Conservation (phyloP, 1,284 basidiomycete species). For the Kwoniella shivajii region DNA sequence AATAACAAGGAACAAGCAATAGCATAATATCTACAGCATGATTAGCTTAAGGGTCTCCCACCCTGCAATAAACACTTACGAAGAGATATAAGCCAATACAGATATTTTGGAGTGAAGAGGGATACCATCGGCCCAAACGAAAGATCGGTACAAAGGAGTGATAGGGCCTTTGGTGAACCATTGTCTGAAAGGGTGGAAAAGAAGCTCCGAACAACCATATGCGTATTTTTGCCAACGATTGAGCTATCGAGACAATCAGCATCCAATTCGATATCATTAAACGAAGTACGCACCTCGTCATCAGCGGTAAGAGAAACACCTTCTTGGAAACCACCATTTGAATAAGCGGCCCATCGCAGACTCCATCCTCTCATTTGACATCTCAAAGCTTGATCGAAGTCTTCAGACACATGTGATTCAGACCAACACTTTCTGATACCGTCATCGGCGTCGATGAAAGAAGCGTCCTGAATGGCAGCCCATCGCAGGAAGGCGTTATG, state of each 20-base stretch:
- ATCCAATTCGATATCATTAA: too few relatives aligned
- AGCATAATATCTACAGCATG: constrained; percentile 35
- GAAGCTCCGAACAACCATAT: constrained; percentile 70
- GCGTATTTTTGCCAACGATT: constrained; percentile 87
- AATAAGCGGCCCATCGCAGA: constrained; percentile 82
- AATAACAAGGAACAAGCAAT: constrained; percentile 42
- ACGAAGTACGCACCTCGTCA: too few relatives aligned
- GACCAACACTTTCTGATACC: constrained; percentile 72
- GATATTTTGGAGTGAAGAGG: constrained; percentile 48
- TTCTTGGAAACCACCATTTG: constrained; percentile 77
- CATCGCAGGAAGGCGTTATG: constrained; percentile 82
- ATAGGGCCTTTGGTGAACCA: constrained; percentile 78
- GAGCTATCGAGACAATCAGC: too few relatives aligned
- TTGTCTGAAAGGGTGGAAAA: constrained; percentile 71
- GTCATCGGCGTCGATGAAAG: constrained; percentile 68
- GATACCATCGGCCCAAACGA: constrained; percentile 69
- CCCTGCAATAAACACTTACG: constrained; percentile 15
- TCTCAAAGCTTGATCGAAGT: constrained; percentile 71
- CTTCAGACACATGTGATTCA: constrained; percentile 79
- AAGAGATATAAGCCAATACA: constrained; percentile 46
- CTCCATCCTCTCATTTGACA: constrained; percentile 63
- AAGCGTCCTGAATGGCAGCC: constrained; percentile 77
- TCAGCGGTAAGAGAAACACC: constrained; percentile 70
- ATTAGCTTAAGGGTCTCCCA: background rate
- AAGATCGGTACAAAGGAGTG: constrained; percentile 70